Base-by-base conservation (phyloP, 805 yeast species). In the Wickerhamiella spandovensis region DNA sequence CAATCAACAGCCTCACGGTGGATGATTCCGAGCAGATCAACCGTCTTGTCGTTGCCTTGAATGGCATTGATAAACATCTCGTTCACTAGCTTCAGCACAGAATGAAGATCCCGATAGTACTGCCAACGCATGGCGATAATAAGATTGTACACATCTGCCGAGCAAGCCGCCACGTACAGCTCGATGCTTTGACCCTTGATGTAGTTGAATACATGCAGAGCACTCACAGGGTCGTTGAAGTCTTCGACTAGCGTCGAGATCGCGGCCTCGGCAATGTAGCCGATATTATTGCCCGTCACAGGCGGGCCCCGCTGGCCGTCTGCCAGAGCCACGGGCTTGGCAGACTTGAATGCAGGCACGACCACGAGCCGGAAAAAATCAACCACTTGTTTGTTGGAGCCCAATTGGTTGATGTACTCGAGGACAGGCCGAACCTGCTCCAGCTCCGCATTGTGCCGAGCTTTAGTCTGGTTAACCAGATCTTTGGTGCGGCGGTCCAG, bases 41-140 rank as follows among this genome's bases (percentile, higher is more conserved):
- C 56, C 5, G 74, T 72, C 13, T 57, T 62, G 4, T 60, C 47
- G 48, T 67, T 62, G 3, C 71, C 67, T 32, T 62, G 61, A 10
- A 72, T 64, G 6, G 71, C 75, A 52, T 72, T 71, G 48, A 69
- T 67, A 15, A 63, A 64, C 59, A 72, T 62, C 50, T 72, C 75
- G 17, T 68, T 64, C n/a, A 68, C 58, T 17, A 68, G 52, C 13
- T 57, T 54, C 22, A 64, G 62, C n/a, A 70, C 63, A 4, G 62
- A 58, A 24, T 58, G 59, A 28, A 72, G 53, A 50, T 71, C 73
- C 37, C 66, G 63, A 56, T 62, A 70, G 44, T 56, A 56, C 24
- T 64, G 57, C 75, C 76, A 72, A n/a, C 63, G 52, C 8, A 70
- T 56, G 39, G 55, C 50, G 15, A 72, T 54, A 43, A 69, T 63